Base-by-base conservation (phyloP, 192 early-diverging fungal species). In the Coemansia sp. region DNA sequence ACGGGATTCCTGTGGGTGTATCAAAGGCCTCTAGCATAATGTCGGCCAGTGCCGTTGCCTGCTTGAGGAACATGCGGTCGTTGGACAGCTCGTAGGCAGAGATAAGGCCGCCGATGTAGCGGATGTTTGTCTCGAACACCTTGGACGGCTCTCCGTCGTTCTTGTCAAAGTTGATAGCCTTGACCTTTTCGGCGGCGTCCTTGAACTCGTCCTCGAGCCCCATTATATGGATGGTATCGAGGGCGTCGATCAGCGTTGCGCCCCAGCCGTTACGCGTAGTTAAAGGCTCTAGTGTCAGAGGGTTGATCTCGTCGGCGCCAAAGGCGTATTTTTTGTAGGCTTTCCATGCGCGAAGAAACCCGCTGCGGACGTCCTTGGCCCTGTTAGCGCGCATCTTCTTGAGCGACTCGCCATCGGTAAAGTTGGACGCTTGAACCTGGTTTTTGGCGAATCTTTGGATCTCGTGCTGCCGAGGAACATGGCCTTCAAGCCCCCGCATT, bases 141-240 rank as follows among this genome's bases (percentile, higher is more conserved):
- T 87, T 88, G 24, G 89, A 88, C 0, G 78, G 68, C 55, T 86
- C 78, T n/a, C 83, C 86, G 49, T 93, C 91, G 45, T 84, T 75
- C 39, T 74, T 69, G 71, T 88, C 81, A 81, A 95, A 94, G 45
- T 84, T 78, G 25, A 96, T 68, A 1, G 30, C 75, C 6, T 58
- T 68, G 22, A 98, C 86, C 90, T 90, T 94, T 11, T 80, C 76
- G 2, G 83, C 70, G 2, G 88, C 90, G 46, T 90, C 83, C 34
- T 85, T 55, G 69, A 90, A 95, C 63, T 96, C 91, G n/a, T 90
- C 84, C 4, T 77, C 72, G 23, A 93, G 83, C 2, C 85, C 89
- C 90, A 96, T 93, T 50, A 96, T 67, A 19, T 87, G 67, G 34
- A 94, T 85, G 6, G 95, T 98, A 55, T 96, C 94, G 8, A 95